These are phyloP conservation scores for Boletellus ananas DNA, from an alignment of 768 basidiomycete species.

Conservation along the genomic window DNA sequence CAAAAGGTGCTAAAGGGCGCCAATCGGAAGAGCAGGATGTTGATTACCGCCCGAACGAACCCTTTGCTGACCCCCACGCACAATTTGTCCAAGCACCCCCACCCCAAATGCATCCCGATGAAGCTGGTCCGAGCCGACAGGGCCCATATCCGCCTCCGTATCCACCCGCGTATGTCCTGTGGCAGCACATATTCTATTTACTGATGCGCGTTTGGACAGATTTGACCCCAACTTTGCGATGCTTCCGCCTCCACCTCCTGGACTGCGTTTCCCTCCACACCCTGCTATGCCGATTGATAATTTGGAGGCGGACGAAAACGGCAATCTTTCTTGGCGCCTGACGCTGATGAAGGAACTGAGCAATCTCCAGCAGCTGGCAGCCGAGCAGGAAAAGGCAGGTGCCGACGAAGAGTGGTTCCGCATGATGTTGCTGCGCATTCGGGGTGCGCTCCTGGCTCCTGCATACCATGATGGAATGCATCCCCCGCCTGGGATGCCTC, in stretches of 20 bases:
- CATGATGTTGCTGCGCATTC: slow-evolving; percentile 80
- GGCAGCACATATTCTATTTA: neutral
- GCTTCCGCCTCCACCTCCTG: slow-evolving; percentile 47
- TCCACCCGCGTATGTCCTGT: slow-evolving; percentile 45
- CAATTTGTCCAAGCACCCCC: slow-evolving; percentile 51
- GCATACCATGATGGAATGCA: slow-evolving; percentile 37
- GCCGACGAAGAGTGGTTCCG: slow-evolving; percentile 82
- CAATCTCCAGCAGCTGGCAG: slow-evolving; percentile 70
- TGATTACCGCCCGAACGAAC: slow-evolving; percentile 58
- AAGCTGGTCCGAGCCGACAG: slow-evolving; percentile 56
- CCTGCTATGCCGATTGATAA: slow-evolving; percentile 64
- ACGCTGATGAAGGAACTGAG: slow-evolving; percentile 80
- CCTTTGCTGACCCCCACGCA: slow-evolving; percentile 52
- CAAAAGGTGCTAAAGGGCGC: slow-evolving; percentile 50
- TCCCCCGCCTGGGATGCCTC: slow-evolving; percentile 35
- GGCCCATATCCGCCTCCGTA: slow-evolving; percentile 59
- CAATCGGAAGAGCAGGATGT: slow-evolving; percentile 57
- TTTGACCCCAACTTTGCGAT: slow-evolving; percentile 73
- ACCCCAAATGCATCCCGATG: slow-evolving; percentile 55
- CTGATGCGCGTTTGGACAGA: slow-evolving; percentile 33
- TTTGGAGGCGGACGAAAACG: slow-evolving; percentile 71
- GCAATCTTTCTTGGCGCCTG: slow-evolving; percentile 74
- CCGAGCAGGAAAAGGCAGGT: slow-evolving; percentile 77
- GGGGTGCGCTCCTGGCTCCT: slow-evolving; percentile 62
- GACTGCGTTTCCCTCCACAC: slow-evolving; percentile 60